Conservation (phyloP, 768 basidiomycete genomes). For the Mycena metata region DNA sequence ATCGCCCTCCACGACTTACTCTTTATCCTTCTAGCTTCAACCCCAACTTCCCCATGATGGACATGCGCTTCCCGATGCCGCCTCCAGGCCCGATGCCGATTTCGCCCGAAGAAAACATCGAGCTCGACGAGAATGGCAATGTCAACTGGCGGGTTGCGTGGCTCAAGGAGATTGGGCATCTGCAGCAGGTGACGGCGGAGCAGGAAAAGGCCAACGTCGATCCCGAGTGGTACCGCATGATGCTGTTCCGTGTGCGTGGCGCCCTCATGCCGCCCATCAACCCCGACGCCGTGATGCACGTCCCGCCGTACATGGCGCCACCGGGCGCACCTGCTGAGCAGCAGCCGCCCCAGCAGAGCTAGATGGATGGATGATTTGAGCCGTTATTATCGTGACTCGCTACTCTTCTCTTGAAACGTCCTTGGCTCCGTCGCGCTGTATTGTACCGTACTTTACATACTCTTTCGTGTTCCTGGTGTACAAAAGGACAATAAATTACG, state of each 20-base stretch:
- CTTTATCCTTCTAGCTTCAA: constrained; percentile 67
- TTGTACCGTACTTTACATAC: too few species aligned
- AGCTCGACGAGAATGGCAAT: constrained; percentile 83
- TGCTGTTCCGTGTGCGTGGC: constrained; percentile 82
- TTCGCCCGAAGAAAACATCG: constrained; percentile 72
- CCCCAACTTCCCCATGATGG: constrained; percentile 78
- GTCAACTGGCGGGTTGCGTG: constrained; percentile 85
- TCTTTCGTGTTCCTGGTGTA: constrained; percentile 1
- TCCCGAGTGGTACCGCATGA: constrained; percentile 89
- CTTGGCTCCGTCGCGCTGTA: constrained; percentile 15
- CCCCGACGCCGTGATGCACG: constrained; percentile 60
- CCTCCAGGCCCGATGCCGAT: constrained; percentile 70
- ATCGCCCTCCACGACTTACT: constrained; percentile 2
- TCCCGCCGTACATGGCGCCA: constrained; percentile 50
- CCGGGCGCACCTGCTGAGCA: constrained; percentile 46
- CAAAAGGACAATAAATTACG: too few species aligned
- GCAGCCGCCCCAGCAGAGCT: constrained; percentile 51
- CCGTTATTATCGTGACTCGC: neutral
- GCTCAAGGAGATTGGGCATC: constrained; percentile 82
- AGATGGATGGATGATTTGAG: constrained; percentile 1
- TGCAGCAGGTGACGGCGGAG: constrained; percentile 82
- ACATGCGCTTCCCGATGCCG: constrained; percentile 71
- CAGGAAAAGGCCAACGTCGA: constrained; percentile 87
- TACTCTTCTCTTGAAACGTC: constrained; percentile 4
- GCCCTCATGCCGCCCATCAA: constrained; percentile 76